Base-by-base conservation (phyloP, 208 protist genomes). In the Vickermania ingenoplastis region DNA sequence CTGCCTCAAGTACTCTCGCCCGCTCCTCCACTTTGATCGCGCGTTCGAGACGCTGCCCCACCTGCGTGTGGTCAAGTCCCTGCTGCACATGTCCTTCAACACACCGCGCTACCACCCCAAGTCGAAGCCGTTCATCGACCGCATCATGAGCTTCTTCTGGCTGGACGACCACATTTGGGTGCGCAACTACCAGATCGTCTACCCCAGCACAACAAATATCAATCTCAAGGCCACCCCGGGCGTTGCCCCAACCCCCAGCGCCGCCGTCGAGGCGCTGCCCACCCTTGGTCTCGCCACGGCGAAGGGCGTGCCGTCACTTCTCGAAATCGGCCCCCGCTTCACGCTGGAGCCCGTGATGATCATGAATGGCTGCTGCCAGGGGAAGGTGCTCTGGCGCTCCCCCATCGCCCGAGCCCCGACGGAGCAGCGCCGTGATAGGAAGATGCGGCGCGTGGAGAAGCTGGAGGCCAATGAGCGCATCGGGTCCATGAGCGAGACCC, bases 121-220 rank as follows among this genome's bases (percentile, higher is more conserved):
- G 62, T 96, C 86, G 55, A 99, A 99, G 74, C 97, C 98, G 5
- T 99, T 99, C 70, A 69, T 99, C 28, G 98, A 99, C 73, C 98
- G 98, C 72, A 89, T 99, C 48, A 83, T 99, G 51, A 83, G 71
- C 29, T 99, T 99, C 71, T 96, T 91, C 67, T 90, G 95, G 61
- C 82, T 97, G 24, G 97, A 99, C 64, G 68, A 82, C 31, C 90
- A 94, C 59, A 97, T 99, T 57, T 99, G 97, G 97, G 97, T 99
- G 61, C 85, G 98, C 52, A 95, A 99, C 77, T 99, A 98, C 69
- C 98, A 99, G 78, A 97, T 99, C 30, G 64, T 75, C 17, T 45
- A 67, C 31, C 56, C 69, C 41, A 77, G 36, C 36, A 45, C 36
- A 7, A 45, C 36, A 7, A 45, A 45, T 17, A 7, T 45, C 36